Base-by-base conservation (phyloP, 257 asterid species). In the Scutellaria minor region DNA sequence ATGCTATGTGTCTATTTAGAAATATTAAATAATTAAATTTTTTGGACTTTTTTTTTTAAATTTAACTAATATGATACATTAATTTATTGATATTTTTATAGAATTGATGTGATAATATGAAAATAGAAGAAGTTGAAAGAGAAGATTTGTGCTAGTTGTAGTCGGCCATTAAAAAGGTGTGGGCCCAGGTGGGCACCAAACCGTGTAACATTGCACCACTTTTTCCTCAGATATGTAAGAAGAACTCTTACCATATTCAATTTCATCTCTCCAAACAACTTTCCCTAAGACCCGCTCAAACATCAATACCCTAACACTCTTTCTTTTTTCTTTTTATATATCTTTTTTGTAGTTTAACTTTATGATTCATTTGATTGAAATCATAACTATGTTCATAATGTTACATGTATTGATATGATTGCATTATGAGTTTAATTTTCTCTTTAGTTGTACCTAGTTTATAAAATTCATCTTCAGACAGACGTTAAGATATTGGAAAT, bases 131-230 rank as follows among this genome's bases (percentile, higher is more conserved):
- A 24, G 27, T 2, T 24, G 64, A 65, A 55, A 57, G 5, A 73
- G 53, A 13, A 77, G 9, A 63, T 9, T 42, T 45, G 11, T 12
- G 52, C 60, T 48, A 59, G 15, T 35, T 24, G 44, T 12, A 68
- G 83, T 66, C 80, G 80, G 85, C 80, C 81, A 88, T 85, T 80
- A 63, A 77, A 77, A 61, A 44, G 51, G n/a, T 11, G 37, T 85
- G 91, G 91, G 73, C 24, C 89, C 89, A 77, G 75, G 5, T 77
- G 78, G 14, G 69, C 69, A 86, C 89, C 88, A 71, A 82, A 77
- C 86, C 77, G 50, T 71, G 66, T 78, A 80, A 83, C 87, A 82
- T 46, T 22, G 45, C 68, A 73, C 80, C 85, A 64, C 51, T 57
- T 71, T 75, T 81, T 71, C 80, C 82, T 72, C 77, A 74, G 67